A percentile compares a stretch with the other conserved stretches of the same genome.
Evolutionary conservation across 1,284 basidiomycete species (phyloP).

Genomic region (Pascua guehoae): DNA sequence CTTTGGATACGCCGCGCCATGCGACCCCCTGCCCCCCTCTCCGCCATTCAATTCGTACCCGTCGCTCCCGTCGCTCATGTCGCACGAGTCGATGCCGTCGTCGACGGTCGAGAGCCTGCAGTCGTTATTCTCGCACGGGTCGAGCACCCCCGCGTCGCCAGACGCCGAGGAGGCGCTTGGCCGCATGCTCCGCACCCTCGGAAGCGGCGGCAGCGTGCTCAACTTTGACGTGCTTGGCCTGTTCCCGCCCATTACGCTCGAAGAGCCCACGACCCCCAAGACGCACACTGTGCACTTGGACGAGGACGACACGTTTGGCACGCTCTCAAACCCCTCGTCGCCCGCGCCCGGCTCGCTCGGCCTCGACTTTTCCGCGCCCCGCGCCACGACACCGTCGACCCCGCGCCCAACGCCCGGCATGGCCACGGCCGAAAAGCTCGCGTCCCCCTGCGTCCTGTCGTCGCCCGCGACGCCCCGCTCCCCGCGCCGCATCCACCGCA

Average conservation of each 20-base stretch:
- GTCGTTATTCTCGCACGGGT: slow-evolving; percentile 16
- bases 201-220: no score
- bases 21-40: slow-evolving; percentile 17
- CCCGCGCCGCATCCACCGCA: slow-evolving; percentile 9
- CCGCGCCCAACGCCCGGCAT: background rate
- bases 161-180: slow-evolving; percentile 40
- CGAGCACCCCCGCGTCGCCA: slow-evolving; percentile 17
- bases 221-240: no score
- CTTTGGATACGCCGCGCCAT: background rate
- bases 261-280: no score
- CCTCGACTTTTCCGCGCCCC: background rate
- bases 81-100: slow-evolving; percentile 34
- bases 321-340: no score
- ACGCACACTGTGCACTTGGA: no score
- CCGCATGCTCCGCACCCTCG: slow-evolving; percentile 33
- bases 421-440: background rate
- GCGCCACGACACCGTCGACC: background rate
- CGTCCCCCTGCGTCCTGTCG: background rate
- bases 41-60: slow-evolving; percentile 26
- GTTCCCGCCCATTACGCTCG: no score
- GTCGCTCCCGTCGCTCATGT: slow-evolving; percentile 38
- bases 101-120: slow-evolving; percentile 17
- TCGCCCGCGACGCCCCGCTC: background rate
- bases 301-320: no score
- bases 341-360: slow-evolving; percentile 4